These are phyloP conservation scores for Ceratonia siliqua DNA, from an alignment of 306 rosid genomes.

Conservation along the genomic window DNA sequence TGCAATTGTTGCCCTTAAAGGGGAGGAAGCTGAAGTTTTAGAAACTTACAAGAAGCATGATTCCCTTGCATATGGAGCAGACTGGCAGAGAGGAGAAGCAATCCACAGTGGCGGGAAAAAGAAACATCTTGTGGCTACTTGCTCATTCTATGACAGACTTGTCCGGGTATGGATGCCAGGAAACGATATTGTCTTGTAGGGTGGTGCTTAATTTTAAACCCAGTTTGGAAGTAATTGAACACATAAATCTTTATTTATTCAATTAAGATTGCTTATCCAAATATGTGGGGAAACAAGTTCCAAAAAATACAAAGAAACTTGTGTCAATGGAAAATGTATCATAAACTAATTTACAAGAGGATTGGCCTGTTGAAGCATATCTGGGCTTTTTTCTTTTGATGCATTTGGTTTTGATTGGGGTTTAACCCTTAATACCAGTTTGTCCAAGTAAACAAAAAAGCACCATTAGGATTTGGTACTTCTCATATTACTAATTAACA, in stretches of 20 bases:
- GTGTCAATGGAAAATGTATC: not conserved
- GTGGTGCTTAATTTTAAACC: not conserved
- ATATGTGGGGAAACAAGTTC: not conserved
- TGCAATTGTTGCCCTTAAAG: slow-evolving; percentile 59
- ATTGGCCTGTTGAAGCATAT: no score
- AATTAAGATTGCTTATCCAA: slow-evolving; percentile 1
- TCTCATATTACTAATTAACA: no score
- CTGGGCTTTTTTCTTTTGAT: no score
- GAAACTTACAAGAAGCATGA: slow-evolving; percentile 74
- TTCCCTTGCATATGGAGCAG: slow-evolving; percentile 92
- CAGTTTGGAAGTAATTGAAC: slow-evolving; percentile 4
- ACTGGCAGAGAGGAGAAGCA: slow-evolving; percentile 69
- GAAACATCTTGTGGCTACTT: slow-evolving; percentile 69
- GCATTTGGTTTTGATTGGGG: no score
- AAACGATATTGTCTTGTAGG: slow-evolving; percentile 41
- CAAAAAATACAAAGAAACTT: not conserved
- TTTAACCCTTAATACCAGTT: no score
- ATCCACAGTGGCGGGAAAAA: slow-evolving; percentile 33
- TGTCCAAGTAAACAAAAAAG: no score
- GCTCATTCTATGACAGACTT: slow-evolving; percentile 86
- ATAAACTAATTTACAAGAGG: not conserved
- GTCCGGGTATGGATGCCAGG: slow-evolving; percentile 70
- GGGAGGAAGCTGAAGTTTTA: slow-evolving; percentile 52
- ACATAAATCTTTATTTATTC: not conserved
- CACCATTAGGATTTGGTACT: no score